phyloP scores from a whole-genome alignment of 768 basidiomycete species.

The Russula ochroleuca region DNA sequence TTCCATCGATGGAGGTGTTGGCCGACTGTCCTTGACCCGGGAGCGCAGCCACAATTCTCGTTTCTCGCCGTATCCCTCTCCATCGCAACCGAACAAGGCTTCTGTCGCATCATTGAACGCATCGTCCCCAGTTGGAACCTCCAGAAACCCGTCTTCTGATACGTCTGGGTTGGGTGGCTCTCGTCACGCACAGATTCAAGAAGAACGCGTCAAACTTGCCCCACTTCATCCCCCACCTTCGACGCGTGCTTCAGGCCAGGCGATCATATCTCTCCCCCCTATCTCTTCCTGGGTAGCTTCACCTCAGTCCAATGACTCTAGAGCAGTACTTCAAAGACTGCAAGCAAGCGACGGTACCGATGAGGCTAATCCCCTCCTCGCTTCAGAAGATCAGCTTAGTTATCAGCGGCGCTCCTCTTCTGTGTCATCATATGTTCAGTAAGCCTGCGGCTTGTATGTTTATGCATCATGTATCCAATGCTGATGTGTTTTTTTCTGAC shows the following conservation, averaged over 20 bases:
- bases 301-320: slow-evolving; percentile 21
- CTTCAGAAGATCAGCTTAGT: slow-evolving; percentile 6
- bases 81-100: slow-evolving; percentile 31
- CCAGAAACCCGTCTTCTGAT: slow-evolving; percentile 35
- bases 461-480: not conserved
- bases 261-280: slow-evolving; percentile 57
- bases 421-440: slow-evolving; percentile 17
- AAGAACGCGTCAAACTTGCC: slow-evolving; percentile 40
- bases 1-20: slow-evolving; percentile 30
- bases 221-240: slow-evolving; percentile 40
- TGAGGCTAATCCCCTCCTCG: not conserved
- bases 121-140: slow-evolving; percentile 36
- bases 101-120: slow-evolving; percentile 29
- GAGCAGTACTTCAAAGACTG: slow-evolving; percentile 25
- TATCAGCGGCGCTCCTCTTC: slow-evolving; percentile 19
- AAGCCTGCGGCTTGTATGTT: not conserved
- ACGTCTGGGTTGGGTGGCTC: slow-evolving; percentile 21
- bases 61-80: slow-evolving; percentile 47
- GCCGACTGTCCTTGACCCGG: slow-evolving; percentile 35
- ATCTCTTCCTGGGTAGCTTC: slow-evolving; percentile 42
- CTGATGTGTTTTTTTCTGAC: slow-evolving; percentile 6
- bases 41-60: slow-evolving; percentile 33
- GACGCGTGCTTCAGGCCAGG: slow-evolving; percentile 32
- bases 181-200: slow-evolving; percentile 25
- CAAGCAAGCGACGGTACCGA: slow-evolving; percentile 16